phyloP scores from a whole-genome alignment of 805 yeast species.

The Tetrapisispora nanseiensis region DNA sequence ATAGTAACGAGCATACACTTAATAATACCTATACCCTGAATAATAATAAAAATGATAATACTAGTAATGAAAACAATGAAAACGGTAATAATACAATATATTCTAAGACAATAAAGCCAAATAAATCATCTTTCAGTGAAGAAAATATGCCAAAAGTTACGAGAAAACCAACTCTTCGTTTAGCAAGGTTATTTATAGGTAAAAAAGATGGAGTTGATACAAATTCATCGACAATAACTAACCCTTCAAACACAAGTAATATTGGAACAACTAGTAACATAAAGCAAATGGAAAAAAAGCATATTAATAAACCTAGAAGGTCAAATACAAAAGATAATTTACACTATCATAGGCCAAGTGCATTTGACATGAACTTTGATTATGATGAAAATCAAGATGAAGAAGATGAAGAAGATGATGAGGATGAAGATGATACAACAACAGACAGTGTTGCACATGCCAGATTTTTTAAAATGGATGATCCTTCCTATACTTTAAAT shows the following conservation, averaged over 20 bases:
- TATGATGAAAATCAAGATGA: slow-evolving; percentile 26
- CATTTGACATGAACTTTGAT: slow-evolving; percentile 24
- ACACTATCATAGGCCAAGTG: slow-evolving; percentile 6
- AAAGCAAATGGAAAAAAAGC: not conserved
- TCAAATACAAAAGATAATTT: not conserved
- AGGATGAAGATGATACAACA: slow-evolving; percentile 20
- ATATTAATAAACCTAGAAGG: not conserved
- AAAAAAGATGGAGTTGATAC: slow-evolving; percentile 7
- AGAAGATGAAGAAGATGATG: slow-evolving; percentile 28
- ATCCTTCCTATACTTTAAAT: not conserved
- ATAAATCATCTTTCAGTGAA: not conserved
- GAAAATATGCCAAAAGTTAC: not conserved
- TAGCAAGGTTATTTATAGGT: slow-evolving; percentile 20
- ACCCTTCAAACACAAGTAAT: not conserved
- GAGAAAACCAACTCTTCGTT: slow-evolving; percentile 13
- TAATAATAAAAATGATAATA: not conserved
- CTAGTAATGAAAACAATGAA: too few relatives aligned
- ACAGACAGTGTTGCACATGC: slow-evolving; percentile 13
- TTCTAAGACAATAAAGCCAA: not conserved
- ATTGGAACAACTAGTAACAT: not conserved
- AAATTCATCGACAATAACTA: not conserved
- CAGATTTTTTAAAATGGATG: slow-evolving; percentile 18
- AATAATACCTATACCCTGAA: not conserved
- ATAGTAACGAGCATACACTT: not conserved
- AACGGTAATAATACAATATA: not conserved